Base-by-base conservation (phyloP, 163 green algal genomes). In the Volvox carteri region DNA sequence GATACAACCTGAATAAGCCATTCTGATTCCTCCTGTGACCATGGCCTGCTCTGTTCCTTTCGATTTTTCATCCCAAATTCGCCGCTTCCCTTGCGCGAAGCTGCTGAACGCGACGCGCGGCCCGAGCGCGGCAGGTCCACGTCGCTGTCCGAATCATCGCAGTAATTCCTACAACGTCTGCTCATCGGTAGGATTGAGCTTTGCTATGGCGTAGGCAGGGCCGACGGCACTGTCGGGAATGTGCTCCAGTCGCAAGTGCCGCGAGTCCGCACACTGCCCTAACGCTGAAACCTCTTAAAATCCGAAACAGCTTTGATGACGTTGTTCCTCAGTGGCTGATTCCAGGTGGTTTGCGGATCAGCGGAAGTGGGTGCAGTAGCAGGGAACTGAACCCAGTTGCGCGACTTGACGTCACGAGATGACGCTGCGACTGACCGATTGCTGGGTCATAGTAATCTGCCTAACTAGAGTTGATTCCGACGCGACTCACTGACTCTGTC, bases 111-210 rank as follows among this genome's bases (percentile, higher is more conserved):
- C 25, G 56, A 56, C 62, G 60, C 8, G 11, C 79, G 79, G 19
- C 54, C 46, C 42, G 79, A 86, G 30, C 79, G 79, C 11, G 37
- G 78, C 60, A 68, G 14, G 28, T 72, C 46, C 28, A 33, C 46
- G 65, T 87, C 81, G 67, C 65, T 87, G 48, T 87, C 81, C 14
- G 65, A 54, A 35, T 87, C 81, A 65, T 87, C 81, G 42, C 58
- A 87, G 28, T 58, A 74, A 56, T 86, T 42, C 16, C 16, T 48
- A 41, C 54, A 58, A 11, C 81, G 81, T 33, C 67, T 56, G 48
- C 65, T 87, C 81, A 87, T 87, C 33, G 33, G 35, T 48, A 25
- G 46, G 28, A 56, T 7, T 65, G 30, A 23, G 37, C 39, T 37
- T 33, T 14, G 18, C 70, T 56, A 54, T 41, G 4, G 41, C 14